phyloP scores from a whole-genome alignment of 2,329 filamentous ascomycete species.

The Cladobotryum protrusum region DNA sequence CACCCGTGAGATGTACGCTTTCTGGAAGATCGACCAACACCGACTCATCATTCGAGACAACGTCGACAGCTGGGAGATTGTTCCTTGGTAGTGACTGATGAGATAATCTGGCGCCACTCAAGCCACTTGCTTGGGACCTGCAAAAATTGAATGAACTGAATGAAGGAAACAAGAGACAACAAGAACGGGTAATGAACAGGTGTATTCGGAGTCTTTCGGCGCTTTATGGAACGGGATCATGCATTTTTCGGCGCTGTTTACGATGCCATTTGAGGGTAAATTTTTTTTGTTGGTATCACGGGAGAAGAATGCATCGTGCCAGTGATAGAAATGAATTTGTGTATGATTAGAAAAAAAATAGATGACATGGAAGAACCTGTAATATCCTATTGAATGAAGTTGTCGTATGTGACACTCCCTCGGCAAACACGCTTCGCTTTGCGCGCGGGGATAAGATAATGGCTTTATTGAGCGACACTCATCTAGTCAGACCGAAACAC shows the following conservation, averaged over 20 bases:
- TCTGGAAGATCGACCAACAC: conserved; percentile 65
- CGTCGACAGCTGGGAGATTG: conserved; percentile 56
- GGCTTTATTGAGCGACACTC: no score
- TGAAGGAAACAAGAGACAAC: no score
- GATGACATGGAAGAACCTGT: no score
- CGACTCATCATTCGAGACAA: conserved; percentile 63
- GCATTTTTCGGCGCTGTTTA: background rate
- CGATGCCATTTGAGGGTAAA: conserved; percentile 1
- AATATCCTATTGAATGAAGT: no score
- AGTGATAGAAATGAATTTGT: no score
- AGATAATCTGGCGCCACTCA: background rate
- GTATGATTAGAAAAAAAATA: no score
- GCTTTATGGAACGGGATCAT: background rate
- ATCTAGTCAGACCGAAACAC: no score
- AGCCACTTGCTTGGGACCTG: conserved; percentile 9
- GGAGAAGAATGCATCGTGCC: no score
- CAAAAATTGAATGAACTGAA: background rate
- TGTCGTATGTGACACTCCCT: no score
- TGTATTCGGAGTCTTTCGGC: background rate
- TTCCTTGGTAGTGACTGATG: conserved; percentile 40
- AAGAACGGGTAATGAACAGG: background rate
- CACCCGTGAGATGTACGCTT: conserved; percentile 56
- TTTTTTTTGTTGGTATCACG: background rate
- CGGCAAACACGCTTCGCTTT: no score
- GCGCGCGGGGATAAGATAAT: no score